Evolutionary conservation across 176 grass and related monocot species (phyloP).

Genomic region (Echinochloa phyllopogon): DNA sequence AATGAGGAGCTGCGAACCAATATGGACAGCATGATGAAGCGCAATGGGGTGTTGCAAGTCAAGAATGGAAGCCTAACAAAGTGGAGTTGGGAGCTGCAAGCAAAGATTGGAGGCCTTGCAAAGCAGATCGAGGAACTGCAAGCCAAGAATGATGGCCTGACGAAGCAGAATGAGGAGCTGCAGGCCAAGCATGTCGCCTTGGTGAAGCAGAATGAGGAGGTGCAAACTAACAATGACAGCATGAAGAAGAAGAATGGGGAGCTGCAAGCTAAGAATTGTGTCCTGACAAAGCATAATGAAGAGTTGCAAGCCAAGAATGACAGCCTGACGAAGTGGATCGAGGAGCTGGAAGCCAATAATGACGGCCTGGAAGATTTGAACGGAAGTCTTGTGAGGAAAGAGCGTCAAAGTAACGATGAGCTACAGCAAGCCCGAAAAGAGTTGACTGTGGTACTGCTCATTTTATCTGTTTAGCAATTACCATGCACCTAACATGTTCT

Average conservation of each 20-base stretch:
- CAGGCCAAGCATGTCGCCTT: background rate
- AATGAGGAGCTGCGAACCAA: background rate
- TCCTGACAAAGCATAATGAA: background rate
- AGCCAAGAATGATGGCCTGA: background rate
- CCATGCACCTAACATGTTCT: slow-evolving; percentile 12
- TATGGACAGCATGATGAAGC: background rate
- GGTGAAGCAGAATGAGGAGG: background rate
- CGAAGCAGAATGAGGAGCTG: background rate
- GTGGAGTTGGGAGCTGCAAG: background rate
- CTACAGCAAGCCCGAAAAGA: slow-evolving; percentile 67
- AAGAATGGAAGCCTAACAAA: background rate
- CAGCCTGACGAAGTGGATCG: background rate
- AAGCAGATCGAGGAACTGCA: background rate
- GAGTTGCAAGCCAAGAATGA: background rate
- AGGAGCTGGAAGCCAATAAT: background rate
- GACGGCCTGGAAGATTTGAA: slow-evolving; percentile 63
- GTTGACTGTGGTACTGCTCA: slow-evolving; percentile 55
- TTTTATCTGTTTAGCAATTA: slow-evolving; percentile 19
- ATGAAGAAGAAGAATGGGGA: background rate
- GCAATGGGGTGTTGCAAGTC: background rate
- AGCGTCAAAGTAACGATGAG: slow-evolving; percentile 69
- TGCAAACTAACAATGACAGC: background rate
- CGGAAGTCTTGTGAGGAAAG: slow-evolving; percentile 62
- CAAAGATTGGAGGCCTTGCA: background rate
- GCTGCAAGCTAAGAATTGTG: background rate